Base-by-base conservation (phyloP, 2,329 filamentous ascomycete genomes). In the Ilyonectria destructans region DNA sequence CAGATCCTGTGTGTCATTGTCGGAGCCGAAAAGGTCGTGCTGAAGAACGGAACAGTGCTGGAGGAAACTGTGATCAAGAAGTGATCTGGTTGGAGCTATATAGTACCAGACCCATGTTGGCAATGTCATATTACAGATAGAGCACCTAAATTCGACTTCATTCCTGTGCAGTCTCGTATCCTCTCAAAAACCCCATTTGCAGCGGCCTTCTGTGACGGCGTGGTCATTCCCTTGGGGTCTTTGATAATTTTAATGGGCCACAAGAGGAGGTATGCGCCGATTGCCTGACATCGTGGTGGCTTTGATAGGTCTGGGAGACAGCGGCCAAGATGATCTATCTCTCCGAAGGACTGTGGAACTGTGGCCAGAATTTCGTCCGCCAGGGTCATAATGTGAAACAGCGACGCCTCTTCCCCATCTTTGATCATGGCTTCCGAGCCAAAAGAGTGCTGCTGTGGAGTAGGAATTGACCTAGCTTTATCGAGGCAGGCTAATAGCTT, bases 1-100 rank as follows among this genome's bases (percentile, higher is more conserved):
- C 76, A 81, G 26, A 76, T 85, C 0, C 71, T 83, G 48, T 82
- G 78, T 60, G 79, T 85, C 45, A 79, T 82, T 78, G 72, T 85
- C 4, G 80, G 79, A 8, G 77, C 80, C 17, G 78, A 84, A 54
- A 81, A 82, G 73, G 73, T 86, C 56, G 73, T 75, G 51, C 75
- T 83, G 9, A 73, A 69, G 23, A 75, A 82, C 68, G 83, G 83
- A 12, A 77, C 69, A 43, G 75, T 66, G 58, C 62, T 85, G 54
- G 82, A 81, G 40, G 80, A 82, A 70, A 80, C 70, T 33, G 71
- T 69, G 0, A 68, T 76, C 75, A 54, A 55, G 56, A 29, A 67
- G 29, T 58, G 21, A 31, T 37, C 3, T 4, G 2, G 0, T 6
- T 26, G 7, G 12, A 6, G 2, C 21, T n/a, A 1, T 54, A 6